A percentile compares a stretch with the other conserved stretches of the same genome.
Evolutionary conservation across 176 grass and related monocot species (phyloP).

Genomic region (Zea luxurians): DNA sequence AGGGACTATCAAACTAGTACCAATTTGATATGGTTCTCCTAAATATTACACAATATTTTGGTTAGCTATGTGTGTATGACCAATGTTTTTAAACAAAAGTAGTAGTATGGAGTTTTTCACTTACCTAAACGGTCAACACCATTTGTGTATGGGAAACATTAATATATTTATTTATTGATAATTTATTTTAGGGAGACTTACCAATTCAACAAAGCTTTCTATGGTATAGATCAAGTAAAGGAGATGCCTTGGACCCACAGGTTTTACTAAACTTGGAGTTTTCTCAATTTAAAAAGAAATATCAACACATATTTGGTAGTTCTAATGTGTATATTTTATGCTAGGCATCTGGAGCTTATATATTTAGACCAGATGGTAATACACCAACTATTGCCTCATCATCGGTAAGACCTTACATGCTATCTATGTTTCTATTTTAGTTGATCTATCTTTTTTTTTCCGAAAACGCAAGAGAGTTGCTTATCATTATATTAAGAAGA

Average conservation of each 20-base stretch:
- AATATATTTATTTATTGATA: background rate
- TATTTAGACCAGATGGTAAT: conserved; percentile 80
- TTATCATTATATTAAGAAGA: too few relatives aligned
- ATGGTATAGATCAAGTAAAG: conserved; percentile 71
- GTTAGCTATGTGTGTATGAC: background rate
- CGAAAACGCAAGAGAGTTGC: too few relatives aligned
- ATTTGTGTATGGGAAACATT: background rate
- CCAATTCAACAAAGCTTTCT: conserved; percentile 77
- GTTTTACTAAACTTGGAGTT: conserved; percentile 41
- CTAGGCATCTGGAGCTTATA: conserved; percentile 88
- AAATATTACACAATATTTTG: background rate
- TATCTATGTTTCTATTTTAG: background rate
- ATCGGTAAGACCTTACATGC: conserved; percentile 45
- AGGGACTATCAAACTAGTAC: background rate
- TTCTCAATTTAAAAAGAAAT: conserved; percentile 1
- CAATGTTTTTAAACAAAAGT: background rate
- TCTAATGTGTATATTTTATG: conserved; percentile 9
- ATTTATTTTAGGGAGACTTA: conserved; percentile 63
- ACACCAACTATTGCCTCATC: conserved; percentile 55
- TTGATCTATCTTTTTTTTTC: too few relatives aligned
- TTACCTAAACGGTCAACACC: background rate
- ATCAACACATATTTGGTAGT: conserved; percentile 30
- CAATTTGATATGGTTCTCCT: background rate
- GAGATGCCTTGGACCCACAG: conserved; percentile 62
- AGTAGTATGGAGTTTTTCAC: background rate